Evolutionary conservation across 345 rosid genomes (phyloP).

Genomic region (Microcos paniculata): DNA sequence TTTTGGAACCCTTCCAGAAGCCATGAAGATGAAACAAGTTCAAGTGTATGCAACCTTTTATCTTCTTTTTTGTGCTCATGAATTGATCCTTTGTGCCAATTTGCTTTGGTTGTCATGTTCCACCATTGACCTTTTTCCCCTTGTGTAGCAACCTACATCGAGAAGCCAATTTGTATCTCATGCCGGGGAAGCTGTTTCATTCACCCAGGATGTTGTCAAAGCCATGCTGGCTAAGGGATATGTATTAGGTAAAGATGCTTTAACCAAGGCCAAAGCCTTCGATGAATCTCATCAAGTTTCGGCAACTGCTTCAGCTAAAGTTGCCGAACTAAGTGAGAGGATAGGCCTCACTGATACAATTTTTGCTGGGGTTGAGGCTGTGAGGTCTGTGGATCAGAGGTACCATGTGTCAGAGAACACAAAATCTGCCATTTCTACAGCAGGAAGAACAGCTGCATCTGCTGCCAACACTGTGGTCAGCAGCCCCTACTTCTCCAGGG

Average conservation of each 20-base stretch:
- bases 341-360: slow-evolving; percentile 68
- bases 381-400: slow-evolving; percentile 55
- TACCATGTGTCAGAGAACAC: slow-evolving; percentile 66
- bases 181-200: slow-evolving; percentile 69
- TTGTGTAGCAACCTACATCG: slow-evolving; percentile 22
- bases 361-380: slow-evolving; percentile 67
- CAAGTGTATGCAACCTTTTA: slow-evolving; percentile 43
- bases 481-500: slow-evolving; percentile 76
- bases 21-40: slow-evolving; percentile 41
- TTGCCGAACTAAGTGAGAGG: slow-evolving; percentile 58
- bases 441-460: slow-evolving; percentile 65
- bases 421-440: slow-evolving; percentile 62
- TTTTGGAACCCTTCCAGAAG: slow-evolving; percentile 47
- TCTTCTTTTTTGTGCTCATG: background rate
- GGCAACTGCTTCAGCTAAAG: slow-evolving; percentile 70
- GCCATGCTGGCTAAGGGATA: slow-evolving; percentile 68
- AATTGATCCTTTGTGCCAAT: background rate
- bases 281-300: slow-evolving; percentile 79
- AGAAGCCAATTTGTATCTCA: slow-evolving; percentile 38
- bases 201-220: slow-evolving; percentile 72
- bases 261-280: slow-evolving; percentile 61
- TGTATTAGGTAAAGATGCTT: slow-evolving; percentile 69
- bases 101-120: background rate
- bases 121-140: background rate
- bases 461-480: slow-evolving; percentile 64